Percentiles rank a stretch among this genome's conserved stretches.
These are phyloP conservation scores for Trichosanthes cucumerina DNA, from an alignment of 306 rosid species.

Conservation along the genomic window DNA sequence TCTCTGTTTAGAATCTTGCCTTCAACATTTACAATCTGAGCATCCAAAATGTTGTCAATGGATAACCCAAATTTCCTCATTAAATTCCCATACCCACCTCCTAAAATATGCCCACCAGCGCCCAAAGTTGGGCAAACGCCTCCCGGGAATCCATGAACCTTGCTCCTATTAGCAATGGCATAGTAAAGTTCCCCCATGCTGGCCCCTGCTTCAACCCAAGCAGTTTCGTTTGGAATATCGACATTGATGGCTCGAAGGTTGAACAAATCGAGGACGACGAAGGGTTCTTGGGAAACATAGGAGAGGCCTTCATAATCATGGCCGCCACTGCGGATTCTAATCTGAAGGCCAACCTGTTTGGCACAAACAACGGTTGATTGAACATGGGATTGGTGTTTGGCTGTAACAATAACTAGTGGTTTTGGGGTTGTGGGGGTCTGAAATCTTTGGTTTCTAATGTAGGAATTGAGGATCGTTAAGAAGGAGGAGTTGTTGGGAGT, in stretches of 20 bases:
- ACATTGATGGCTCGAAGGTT: slow-evolving; percentile 16
- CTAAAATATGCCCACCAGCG: slow-evolving; percentile 25
- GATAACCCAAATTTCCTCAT: slow-evolving; percentile 30
- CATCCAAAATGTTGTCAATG: slow-evolving; percentile 22
- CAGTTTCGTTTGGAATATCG: neutral
- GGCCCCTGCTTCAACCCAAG: slow-evolving; percentile 28
- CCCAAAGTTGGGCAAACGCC: slow-evolving; percentile 17
- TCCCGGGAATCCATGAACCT: slow-evolving; percentile 18
- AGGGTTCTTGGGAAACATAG: slow-evolving; percentile 12
- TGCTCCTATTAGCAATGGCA: slow-evolving; percentile 14
- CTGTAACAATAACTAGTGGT: slow-evolving; percentile 17
- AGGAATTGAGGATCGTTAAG: neutral
- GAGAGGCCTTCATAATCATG: slow-evolving; percentile 12
- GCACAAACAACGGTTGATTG: slow-evolving; percentile 18
- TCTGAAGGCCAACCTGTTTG: neutral
- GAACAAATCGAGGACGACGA: slow-evolving; percentile 25
- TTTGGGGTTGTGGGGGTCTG: slow-evolving; percentile 16
- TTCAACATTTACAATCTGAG: slow-evolving; percentile 13
- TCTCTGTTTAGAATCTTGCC: slow-evolving; percentile 20
- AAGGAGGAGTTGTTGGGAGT: slow-evolving; percentile 14
- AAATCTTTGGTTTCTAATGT: slow-evolving; percentile 18
- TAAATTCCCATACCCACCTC: slow-evolving; percentile 29
- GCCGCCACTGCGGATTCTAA: slow-evolving; percentile 25
- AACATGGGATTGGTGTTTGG: slow-evolving; percentile 14
- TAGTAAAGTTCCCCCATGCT: slow-evolving; percentile 27